Base-by-base conservation (phyloP, 2,329 filamentous ascomycete genomes). In the Nemania sp. region DNA sequence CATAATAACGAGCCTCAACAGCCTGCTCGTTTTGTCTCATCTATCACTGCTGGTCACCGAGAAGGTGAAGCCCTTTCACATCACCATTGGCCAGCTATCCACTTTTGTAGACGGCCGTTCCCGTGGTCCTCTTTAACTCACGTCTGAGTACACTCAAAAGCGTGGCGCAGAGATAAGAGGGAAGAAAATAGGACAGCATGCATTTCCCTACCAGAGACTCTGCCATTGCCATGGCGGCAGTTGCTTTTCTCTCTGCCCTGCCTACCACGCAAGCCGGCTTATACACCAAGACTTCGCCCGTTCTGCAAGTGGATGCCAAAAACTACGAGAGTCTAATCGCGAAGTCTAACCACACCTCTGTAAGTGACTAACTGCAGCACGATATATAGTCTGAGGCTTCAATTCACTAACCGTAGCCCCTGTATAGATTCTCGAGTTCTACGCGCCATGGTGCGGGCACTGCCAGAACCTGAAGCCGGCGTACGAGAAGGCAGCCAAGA, bases 391-490 rank as follows among this genome's bases (percentile, higher is more conserved):
- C 24, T 8, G 12, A 22, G 8, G 12, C 3, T 24, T 15, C 34
- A 28, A 12, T 15, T 50, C 41, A 30, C 49, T 59, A 43, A 54
- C 36, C 11, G 39, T 15, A 8, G 12, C 17, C 8, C 15, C 15
- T 15, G 39, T 40, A 6, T 61, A 86, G 80, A 80, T 85, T 40
- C 75, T 85, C 70, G 90, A 92, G 75, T 97, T 97, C 80, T 97
- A 96, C 68, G 93, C 93, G 7, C 93, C 93, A 20, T 97, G 93
- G 93, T 97, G 94, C 68, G 94, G 93, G 36, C 94, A 97, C 75
- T 99, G 94, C 77, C 83, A 96, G 75, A 97, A 89, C 75, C 87
- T 99, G 67, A 92, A 97, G 75, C 93, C 92, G 3, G 90, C 90
- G 39, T 99, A 94, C 75, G 93, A 97, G 73, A 96, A 96, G 73